phyloP scores from a whole-genome alignment of 2,329 filamentous ascomycete species.

The Sclerotinia minor region DNA sequence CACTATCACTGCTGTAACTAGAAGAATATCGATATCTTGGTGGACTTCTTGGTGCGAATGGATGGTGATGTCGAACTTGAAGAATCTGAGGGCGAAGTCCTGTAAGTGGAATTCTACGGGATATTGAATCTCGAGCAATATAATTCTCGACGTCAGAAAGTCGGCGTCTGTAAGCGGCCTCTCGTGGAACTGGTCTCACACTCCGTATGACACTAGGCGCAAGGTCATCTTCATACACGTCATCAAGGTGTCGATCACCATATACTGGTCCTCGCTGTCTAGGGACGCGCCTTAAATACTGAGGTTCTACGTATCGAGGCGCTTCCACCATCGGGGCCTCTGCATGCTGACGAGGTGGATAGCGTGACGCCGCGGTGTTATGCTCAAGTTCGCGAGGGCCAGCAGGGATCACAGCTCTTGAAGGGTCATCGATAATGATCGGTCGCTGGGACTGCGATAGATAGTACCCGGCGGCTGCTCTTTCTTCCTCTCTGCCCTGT shows the following conservation, averaged over 20 bases:
- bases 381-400: slow-evolving; percentile 20
- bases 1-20: slow-evolving; percentile 17
- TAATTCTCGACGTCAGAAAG: slow-evolving; percentile 16
- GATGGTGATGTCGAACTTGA: slow-evolving; percentile 2
- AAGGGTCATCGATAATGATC: slow-evolving; percentile 12
- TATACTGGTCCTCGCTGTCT: slow-evolving; percentile 21
- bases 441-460: slow-evolving; percentile 26
- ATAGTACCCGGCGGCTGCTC: slow-evolving; percentile 27
- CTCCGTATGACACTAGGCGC: neutral
- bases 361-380: neutral
- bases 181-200: slow-evolving; percentile 11
- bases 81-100: slow-evolving; percentile 22
- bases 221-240: slow-evolving; percentile 9
- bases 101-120: slow-evolving; percentile 18
- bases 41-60: slow-evolving; percentile 15
- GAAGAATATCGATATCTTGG: slow-evolving; percentile 20
- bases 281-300: slow-evolving; percentile 14
- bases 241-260: slow-evolving; percentile 10
- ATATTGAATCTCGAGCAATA: neutral
- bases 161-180: slow-evolving; percentile 17
- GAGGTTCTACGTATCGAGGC: slow-evolving; percentile 20
- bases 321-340: slow-evolving; percentile 19
- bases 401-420: slow-evolving; percentile 19
- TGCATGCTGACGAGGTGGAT: slow-evolving; percentile 23
- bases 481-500: slow-evolving; percentile 36